Evolutionary conservation across 2,329 filamentous ascomycete species (phyloP), one percentile per base, ranked within the genome.

Genomic region (Chaetomium globosum): DNA sequence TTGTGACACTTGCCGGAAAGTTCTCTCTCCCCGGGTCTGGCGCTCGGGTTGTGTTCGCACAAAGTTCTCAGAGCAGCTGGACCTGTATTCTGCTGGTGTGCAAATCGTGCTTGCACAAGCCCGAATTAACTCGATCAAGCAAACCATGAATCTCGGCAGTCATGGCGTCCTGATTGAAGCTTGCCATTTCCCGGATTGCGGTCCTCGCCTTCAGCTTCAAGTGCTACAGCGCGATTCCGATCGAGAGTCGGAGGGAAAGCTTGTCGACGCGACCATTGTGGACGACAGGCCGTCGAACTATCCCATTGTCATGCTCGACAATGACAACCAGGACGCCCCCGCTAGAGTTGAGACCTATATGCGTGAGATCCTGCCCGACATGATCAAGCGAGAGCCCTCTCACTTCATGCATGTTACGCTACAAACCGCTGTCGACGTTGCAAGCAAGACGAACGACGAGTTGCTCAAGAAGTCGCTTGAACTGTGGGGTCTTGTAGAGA

Each of bases 1-100:
- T 0, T 89, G 87, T 69, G 82, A 85, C 61, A 86, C 86, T 1
- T 89, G 87, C 68, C 82, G 82, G 66, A 88, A 86, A 71, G 86
- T 89, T 0, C 76, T 89, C 48, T 82, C 83, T 3, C 86, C 87
- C 0, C 81, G 87, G 9, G 81, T 89, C n/a, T 89, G 87, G 87
- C 84, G 82, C 66, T 83, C 83, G 2, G 84, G 85, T 10, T 89
- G 87, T 71, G 83, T 88, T 28, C 81, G 87, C 55, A 87, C 85
- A 8, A 83, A 85, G 61, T 79, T 89, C 23, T 83, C 84, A 8
- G 85, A 88, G 67, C 83, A 86, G 67, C 79, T 89, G 28, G 84
- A 87, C 61, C 78, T 89, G 13, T 89, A 88, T 72, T 86, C 85
- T 13, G 86, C 86, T 4, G 85, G 85, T 6, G 82, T 89, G 0